Base-by-base conservation (phyloP, 768 basidiomycete genomes). In the Boletus patriciae region DNA sequence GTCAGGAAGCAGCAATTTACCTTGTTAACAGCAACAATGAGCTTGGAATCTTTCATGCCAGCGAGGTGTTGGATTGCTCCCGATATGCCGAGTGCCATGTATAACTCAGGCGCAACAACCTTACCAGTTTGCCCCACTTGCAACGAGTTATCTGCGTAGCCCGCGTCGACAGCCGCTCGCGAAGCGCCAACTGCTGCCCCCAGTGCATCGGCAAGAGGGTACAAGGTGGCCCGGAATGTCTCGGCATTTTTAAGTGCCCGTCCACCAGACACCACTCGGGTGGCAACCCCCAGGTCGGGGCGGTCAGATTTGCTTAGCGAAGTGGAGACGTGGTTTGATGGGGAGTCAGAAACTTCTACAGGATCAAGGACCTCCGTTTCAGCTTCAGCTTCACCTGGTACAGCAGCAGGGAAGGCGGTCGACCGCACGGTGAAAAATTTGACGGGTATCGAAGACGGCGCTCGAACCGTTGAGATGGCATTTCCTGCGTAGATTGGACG, bases 91-190 rank as follows among this genome's bases (percentile, higher is more conserved):
- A 98, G 74, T 4, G 97, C 97, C 74, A 98, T 83, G 74, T 99
- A 99, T 51, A 99, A 77, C 69, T 96, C 92, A 0, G 97, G 96
- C 3, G 97, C 96, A 42, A 98, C 95, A 36, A 99, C 90, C 75
- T 98, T 98, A 53, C 97, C 97, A 0, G 97, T 99, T 78, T 99
- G 97, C 23, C 97, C 97, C n/a, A 99, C 97, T 74, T 99, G 97
- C 49, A 98, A 69, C 5, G 92, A 94, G 75, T 98, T 98, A 73
- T 98, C 97, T 29, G 93, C 94, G 67, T 98, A 98, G 1, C 97
- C 97, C 27, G 94, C 92, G 71, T 99, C 97, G 18, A 99, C 97
- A 4, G 97, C 97, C 6, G 97, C 97, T 52, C 97, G 86, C 19
- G 92, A 94, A n/a, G 97, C 97, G 57, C 97, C 97, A 57, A 99